A percentile compares a stretch with the other conserved stretches of the same genome.
Evolutionary conservation across 1,284 basidiomycete species (phyloP).

Genomic region (Malassezia cuniculi): DNA sequence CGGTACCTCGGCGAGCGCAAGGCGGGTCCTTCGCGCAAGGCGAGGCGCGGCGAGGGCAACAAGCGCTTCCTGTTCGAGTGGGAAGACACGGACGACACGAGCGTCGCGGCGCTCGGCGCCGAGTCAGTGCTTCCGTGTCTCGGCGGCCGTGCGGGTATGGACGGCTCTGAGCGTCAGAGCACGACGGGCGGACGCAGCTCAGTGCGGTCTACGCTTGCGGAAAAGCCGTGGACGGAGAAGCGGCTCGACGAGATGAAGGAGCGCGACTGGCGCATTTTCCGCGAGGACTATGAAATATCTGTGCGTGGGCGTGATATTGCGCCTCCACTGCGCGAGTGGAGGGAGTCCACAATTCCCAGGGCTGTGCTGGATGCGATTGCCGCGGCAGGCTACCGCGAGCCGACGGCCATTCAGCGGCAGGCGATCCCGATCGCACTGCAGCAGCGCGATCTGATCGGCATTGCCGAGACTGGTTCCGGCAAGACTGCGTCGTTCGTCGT

Average conservation of each 20-base stretch:
- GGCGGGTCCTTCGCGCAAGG: conserved; percentile 64
- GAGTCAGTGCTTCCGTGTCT: conserved; percentile 1
- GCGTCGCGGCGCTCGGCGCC: conserved; percentile 10
- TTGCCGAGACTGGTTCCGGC: conserved; percentile 87
- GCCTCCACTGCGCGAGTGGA: conserved; percentile 79
- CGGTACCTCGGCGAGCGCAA: conserved; percentile 32
- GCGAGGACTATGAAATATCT: conserved; percentile 93
- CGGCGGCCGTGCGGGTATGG: conserved; percentile 17
- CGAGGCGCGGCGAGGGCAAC: conserved; percentile 54
- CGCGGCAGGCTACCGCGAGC: conserved; percentile 86
- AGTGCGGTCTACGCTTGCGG: conserved; percentile 65
- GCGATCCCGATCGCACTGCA: conserved; percentile 94
- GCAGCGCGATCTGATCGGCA: conserved; percentile 90
- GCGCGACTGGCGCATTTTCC: conserved; percentile 95
- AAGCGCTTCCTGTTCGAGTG: conserved; percentile 98
- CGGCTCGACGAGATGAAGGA: conserved; percentile 85
- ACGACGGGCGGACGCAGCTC: conserved; percentile 46
- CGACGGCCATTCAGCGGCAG: conserved; percentile 89
- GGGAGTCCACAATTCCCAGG: conserved; percentile 69
- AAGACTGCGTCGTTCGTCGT: conserved; percentile 99
- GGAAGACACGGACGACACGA: conserved; percentile 49
- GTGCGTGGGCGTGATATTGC: conserved; percentile 79
- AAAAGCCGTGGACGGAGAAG: conserved; percentile 91
- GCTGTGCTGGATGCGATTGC: conserved; percentile 72
- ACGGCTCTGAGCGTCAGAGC: conserved; percentile 19